Evolutionary conservation across 345 rosid genomes (phyloP).

Genomic region (Alliaria petiolata): DNA sequence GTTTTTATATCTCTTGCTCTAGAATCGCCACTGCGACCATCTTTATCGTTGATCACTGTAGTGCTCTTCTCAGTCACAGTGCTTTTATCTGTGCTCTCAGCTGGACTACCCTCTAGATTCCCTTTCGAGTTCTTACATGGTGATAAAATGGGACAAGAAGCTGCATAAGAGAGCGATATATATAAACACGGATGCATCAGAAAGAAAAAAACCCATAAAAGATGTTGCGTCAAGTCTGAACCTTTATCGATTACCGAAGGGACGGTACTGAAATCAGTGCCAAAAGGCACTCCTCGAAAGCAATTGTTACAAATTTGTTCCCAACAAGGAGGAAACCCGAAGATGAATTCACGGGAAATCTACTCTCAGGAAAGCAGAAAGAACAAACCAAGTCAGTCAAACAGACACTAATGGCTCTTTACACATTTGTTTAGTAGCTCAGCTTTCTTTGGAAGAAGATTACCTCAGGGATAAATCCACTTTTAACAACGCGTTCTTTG

Average conservation of each 20-base stretch:
- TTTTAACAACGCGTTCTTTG: slow-evolving; percentile 35
- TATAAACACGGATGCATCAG: background rate
- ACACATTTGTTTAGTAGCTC: too few relatives aligned
- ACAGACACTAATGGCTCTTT: background rate
- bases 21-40: background rate
- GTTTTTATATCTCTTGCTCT: slow-evolving; percentile 1
- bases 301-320: slow-evolving; percentile 40
- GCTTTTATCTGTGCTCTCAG: background rate
- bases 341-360: slow-evolving; percentile 54
- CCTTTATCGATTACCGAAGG: slow-evolving; percentile 19
- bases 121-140: slow-evolving; percentile 6
- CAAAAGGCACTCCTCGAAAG: slow-evolving; percentile 30
- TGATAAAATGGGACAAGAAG: slow-evolving; percentile 8
- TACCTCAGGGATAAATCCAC: slow-evolving; percentile 71
- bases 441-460: too few relatives aligned
- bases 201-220: background rate
- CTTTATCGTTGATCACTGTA: background rate
- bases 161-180: slow-evolving; percentile 3
- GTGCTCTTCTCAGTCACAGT: background rate
- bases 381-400: background rate
- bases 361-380: slow-evolving; percentile 16
- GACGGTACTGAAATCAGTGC: background rate
- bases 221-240: slow-evolving; percentile 4
- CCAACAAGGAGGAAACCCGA: slow-evolving; percentile 86
- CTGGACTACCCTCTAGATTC: background rate